Conservation (phyloP, 2,329 filamentous ascomycete genomes). For the Monosporascus cannonballus region DNA sequence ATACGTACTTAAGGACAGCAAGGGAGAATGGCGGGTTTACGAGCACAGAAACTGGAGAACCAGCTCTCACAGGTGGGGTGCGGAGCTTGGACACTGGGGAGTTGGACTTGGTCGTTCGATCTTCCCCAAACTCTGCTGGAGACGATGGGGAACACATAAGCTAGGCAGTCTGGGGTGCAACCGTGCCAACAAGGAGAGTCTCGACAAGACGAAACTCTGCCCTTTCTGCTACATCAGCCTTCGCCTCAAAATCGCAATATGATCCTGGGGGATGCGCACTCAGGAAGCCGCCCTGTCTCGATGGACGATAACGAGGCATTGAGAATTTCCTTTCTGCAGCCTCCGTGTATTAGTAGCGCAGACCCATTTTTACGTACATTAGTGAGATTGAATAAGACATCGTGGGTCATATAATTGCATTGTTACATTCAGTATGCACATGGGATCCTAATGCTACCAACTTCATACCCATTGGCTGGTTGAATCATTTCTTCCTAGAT, state of each 20-base stretch:
- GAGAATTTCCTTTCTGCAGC: background rate
- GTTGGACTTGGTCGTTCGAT: background rate
- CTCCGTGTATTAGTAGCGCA: background rate
- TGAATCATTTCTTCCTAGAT: background rate
- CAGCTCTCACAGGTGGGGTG: background rate
- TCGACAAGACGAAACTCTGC: background rate
- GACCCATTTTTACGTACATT: background rate
- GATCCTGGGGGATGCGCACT: no score
- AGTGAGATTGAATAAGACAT: background rate
- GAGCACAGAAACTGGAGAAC: background rate
- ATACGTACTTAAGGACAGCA: background rate
- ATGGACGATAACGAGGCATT: background rate
- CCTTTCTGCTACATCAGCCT: background rate
- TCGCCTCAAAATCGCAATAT: background rate
- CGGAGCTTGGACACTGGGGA: background rate
- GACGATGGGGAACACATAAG: background rate
- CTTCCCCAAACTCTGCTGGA: background rate
- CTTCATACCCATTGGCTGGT: background rate
- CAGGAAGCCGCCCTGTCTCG: background rate
- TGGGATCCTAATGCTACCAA: background rate
- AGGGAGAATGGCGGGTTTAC: background rate
- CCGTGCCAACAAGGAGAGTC: background rate
- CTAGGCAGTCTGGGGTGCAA: background rate
- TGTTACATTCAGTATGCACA: background rate
- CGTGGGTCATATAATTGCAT: background rate